Evolutionary conservation across 306 rosid species (phyloP).

Genomic region (Vachellia collinsii): DNA sequence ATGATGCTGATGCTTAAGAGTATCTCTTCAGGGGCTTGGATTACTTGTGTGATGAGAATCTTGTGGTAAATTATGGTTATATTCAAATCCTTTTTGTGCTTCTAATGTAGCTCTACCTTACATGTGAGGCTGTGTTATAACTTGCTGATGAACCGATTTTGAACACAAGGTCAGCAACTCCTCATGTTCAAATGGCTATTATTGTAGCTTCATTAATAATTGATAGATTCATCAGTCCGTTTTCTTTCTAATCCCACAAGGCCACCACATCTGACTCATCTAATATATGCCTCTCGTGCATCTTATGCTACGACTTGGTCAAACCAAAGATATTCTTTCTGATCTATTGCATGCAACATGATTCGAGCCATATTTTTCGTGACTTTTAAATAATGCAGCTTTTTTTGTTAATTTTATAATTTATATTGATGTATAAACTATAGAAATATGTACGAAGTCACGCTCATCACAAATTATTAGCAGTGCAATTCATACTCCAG

Average conservation of each 20-base stretch:
- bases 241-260: neutral
- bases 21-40: neutral
- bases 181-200: slow-evolving; percentile 27
- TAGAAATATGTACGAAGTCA: no score
- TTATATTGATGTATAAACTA: no score
- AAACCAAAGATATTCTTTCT: no score
- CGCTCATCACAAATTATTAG: no score
- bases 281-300: no score
- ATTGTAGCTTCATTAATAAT: slow-evolving; percentile 38
- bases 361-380: no score
- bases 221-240: slow-evolving; percentile 13
- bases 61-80: slow-evolving; percentile 6
- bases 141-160: slow-evolving; percentile 40
- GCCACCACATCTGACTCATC: no score
- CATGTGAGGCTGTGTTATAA: slow-evolving; percentile 45
- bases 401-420: no score
- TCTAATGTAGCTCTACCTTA: slow-evolving; percentile 25
- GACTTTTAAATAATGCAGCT: no score
- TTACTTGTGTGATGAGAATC: slow-evolving; percentile 10
- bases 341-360: no score
- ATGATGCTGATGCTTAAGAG: neutral
- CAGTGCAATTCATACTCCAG: no score
- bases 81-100: slow-evolving; percentile 9
- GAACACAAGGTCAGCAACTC: slow-evolving; percentile 31
- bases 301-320: no score